Evolutionary conservation across 148 eudicot genomes (phyloP).

Genomic region (Spergularia marina): DNA sequence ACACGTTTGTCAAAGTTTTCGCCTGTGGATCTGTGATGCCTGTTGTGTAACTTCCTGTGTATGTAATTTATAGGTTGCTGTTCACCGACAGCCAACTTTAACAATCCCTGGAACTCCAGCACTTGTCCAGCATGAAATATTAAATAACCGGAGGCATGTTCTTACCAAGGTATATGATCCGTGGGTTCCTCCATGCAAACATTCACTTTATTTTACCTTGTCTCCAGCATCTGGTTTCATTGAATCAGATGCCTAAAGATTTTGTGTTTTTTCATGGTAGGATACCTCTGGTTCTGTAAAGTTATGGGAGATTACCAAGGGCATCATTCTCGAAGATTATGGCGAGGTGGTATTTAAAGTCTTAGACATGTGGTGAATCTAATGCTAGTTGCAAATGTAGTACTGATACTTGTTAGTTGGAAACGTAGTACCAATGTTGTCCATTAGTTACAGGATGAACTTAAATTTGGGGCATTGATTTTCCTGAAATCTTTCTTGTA

Average conservation of each 20-base stretch:
- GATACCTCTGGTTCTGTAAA: slow-evolving; percentile 90
- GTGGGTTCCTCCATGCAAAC: neutral
- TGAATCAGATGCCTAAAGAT: neutral
- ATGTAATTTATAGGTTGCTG: slow-evolving; percentile 59
- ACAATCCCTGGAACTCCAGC: slow-evolving; percentile 79
- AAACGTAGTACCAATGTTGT: neutral
- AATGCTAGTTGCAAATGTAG: neutral
- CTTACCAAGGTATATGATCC: slow-evolving; percentile 69
- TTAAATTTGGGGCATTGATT: neutral
- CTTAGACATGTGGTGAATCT: neutral
- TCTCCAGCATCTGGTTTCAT: slow-evolving; percentile 10
- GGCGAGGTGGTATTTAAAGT: slow-evolving; percentile 57
- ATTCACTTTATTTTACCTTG: neutral
- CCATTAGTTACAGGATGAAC: neutral
- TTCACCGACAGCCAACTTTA: slow-evolving; percentile 57
- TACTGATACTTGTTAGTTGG: neutral
- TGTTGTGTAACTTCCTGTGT: slow-evolving; percentile 13
- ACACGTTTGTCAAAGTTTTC: slow-evolving; percentile 32
- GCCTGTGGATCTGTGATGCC: neutral
- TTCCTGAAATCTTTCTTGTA: slow-evolving; percentile 16
- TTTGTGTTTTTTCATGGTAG: slow-evolving; percentile 33
- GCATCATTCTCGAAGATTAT: slow-evolving; percentile 68
- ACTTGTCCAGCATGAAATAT: slow-evolving; percentile 85
- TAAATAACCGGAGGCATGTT: slow-evolving; percentile 89
- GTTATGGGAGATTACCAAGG: slow-evolving; percentile 95